Base-by-base conservation (phyloP, 768 basidiomycete genomes). In the Leccinellum rugosiceps region DNA sequence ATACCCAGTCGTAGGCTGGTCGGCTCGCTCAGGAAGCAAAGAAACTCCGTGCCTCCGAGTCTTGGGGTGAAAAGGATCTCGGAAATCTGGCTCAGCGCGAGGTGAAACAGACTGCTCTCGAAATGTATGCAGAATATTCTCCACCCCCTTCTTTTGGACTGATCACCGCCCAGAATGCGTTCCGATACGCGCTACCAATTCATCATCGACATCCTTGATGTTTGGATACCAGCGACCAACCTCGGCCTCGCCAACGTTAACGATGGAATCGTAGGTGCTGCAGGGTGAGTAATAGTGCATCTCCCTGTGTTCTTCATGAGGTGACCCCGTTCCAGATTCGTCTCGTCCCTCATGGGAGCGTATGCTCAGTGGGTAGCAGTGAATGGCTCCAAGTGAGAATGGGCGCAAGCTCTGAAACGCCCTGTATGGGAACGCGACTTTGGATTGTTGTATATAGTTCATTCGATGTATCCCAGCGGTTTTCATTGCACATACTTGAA, bases 181-280 rank as follows among this genome's bases (percentile, higher is more conserved):
- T 77, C 79, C 48, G 83, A 81, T 6, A 80, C 86, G 30, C 83
- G 86, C 28, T 83, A 83, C 61, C 97, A 98, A 72, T 82, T 98
- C 63, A 74, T 88, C 54, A 85, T 91, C 58, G 97, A 99, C 71
- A 67, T 84, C 19, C 77, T 94, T 57, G 97, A 99, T 69, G 73
- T 94, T 57, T 95, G 88, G 86, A 85, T 95, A 65, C 97, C 97
- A 6, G 90, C 93, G 7, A 86, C 87, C 19, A 88, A 82, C 57
- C 80, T 94, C 41, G 91, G 88, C 15, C 75, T 90, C 52, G 79
- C 86, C 60, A 81, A 82, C 62, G 64, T 95, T 62, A 92, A 88
- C 68, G 97, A 98, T 58, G 95, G 96, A 25, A 67, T 83, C 19
- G 75, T 96, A 28, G 96, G 97, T 54, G 77, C 91, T 57, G 80